phyloP scores from a whole-genome alignment of 2,329 filamentous ascomycete genomes.

The Pyrenophora graminea region DNA sequence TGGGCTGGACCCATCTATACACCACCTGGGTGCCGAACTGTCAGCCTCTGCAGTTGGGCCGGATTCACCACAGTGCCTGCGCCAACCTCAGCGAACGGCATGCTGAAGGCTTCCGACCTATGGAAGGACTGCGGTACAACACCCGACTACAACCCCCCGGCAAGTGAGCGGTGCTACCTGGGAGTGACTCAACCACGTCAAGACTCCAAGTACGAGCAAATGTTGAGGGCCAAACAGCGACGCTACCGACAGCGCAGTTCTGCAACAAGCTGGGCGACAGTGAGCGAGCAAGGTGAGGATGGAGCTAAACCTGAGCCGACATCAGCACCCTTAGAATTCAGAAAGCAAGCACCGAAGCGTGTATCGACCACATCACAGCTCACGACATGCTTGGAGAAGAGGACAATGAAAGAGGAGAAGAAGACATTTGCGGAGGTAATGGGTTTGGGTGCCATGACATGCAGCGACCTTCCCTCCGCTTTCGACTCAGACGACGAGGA shows the following conservation, averaged over 20 bases:
- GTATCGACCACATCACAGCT: constrained; percentile 26
- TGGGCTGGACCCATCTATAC: constrained; percentile 15
- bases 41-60: constrained; percentile 29
- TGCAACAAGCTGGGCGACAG: constrained; percentile 1
- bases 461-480: constrained; percentile 25
- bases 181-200: constrained; percentile 18
- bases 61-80: constrained; percentile 16
- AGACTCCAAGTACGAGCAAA: neutral
- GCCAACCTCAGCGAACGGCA: constrained; percentile 12
- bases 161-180: constrained; percentile 24
- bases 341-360: constrained; percentile 19
- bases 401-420: constrained; percentile 6
- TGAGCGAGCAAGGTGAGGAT: neutral
- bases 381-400: constrained; percentile 17
- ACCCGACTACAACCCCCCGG: constrained; percentile 25
- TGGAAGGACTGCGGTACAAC: constrained; percentile 23
- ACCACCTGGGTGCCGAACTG: constrained; percentile 19
- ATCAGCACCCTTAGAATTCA: constrained; percentile 12
- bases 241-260: constrained; percentile 13
- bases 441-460: constrained; percentile 13
- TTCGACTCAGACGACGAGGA: constrained; percentile 32
- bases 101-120: constrained; percentile 27
- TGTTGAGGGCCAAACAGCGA: constrained; percentile 1
- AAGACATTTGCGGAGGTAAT: constrained; percentile 9
- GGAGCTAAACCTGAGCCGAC: constrained; percentile 7